phyloP scores from a whole-genome alignment of 768 basidiomycete species.

The Pisolithus tinctorius region DNA sequence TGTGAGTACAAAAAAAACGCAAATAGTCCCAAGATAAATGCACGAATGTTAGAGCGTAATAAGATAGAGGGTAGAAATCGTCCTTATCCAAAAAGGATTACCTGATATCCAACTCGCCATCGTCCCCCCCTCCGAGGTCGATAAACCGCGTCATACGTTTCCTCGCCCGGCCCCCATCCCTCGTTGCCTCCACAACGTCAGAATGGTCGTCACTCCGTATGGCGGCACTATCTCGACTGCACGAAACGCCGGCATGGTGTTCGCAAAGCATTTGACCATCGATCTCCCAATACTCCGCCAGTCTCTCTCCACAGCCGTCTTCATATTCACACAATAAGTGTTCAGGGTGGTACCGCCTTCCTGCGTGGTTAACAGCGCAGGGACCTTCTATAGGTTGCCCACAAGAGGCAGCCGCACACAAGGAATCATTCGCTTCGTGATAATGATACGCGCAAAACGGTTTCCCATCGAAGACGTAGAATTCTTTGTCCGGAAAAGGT shows the following conservation, averaged over 20 bases:
- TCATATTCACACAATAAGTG: conserved; percentile 80
- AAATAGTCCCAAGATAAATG: conserved; percentile 16
- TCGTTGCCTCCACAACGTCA: conserved; percentile 6
- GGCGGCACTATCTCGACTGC: conserved; percentile 19
- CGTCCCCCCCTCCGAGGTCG: conserved; percentile 42
- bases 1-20: conserved; percentile 10
- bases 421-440: conserved; percentile 84
- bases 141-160: conserved; percentile 81
- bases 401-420: conserved; percentile 74
- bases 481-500: conserved; percentile 87
- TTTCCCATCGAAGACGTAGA: conserved; percentile 88
- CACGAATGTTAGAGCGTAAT: background rate
- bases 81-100: conserved; percentile 16
- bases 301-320: conserved; percentile 43
- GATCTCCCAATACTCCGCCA: conserved; percentile 87
- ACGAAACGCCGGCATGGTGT: conserved; percentile 48
- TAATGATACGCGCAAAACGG: conserved; percentile 92
- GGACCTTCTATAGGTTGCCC: conserved; percentile 90
- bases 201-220: conserved; percentile 10
- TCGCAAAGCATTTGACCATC: conserved; percentile 85
- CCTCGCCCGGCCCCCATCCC: conserved; percentile 47
- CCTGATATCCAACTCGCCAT: conserved; percentile 26
- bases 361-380: conserved; percentile 80
- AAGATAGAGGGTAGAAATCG: conserved; percentile 2
- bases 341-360: conserved; percentile 81